Evolutionary conservation across 805 yeast species (phyloP), one percentile per base, ranked within the genome.

Genomic region (Candida jianshihensis): DNA sequence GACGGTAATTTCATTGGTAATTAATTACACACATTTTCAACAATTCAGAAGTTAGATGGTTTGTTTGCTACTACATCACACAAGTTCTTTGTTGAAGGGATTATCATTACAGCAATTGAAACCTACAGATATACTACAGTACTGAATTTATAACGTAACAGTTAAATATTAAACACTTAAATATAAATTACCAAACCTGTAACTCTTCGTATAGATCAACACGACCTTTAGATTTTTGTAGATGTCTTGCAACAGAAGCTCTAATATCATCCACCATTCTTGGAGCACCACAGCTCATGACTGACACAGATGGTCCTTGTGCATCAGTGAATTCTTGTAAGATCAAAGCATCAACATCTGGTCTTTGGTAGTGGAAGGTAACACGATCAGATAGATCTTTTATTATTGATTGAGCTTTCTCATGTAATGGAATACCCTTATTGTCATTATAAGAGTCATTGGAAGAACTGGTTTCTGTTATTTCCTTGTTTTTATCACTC

Each of bases 121-220:
- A n/a, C n/a, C n/a, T n/a, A n/a, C n/a, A n/a, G n/a, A n/a, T n/a
- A n/a, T n/a, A n/a, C n/a, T n/a, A n/a, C n/a, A n/a, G n/a, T n/a
- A n/a, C n/a, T n/a, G n/a, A n/a, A n/a, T n/a, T n/a, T n/a, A n/a
- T n/a, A 21, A 21, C 24, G 11, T 8, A 21, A 21, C 11, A 21
- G 8, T 21, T 8, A 21, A 21, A 21, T 14, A 15, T 26, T 12
- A 26, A 15, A 11, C 17, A 11, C 24, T 11, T 21, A 9, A 24
- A 9, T 12, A 24, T 11, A 7, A 7, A 20, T 42, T 51, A 75
- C 89, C 90, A 82, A n/a, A 70, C 63, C 59, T 79, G 84, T 34
- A 78, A 68, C 49, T 81, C 87, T 54, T 84, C 92, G 50, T 66
- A 76, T 49, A 75, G 79, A 41, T 78, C 86, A 16, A 81, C 70